Conservation (phyloP, 106 monocot genomes). For the Dioscorea zingiberensis region DNA sequence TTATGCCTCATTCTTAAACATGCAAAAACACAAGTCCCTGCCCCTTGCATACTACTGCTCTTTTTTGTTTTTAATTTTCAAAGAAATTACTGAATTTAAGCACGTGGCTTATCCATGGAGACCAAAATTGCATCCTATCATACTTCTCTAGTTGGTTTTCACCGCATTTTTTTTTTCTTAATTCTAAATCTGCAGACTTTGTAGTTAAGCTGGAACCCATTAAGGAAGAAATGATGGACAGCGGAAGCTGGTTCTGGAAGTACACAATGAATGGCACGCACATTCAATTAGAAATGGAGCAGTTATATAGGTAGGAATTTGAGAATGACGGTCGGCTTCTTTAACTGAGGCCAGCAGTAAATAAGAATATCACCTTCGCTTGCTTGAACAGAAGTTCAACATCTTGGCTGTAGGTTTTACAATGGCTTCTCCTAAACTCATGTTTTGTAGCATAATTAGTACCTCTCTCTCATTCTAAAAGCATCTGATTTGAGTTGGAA, state of each 20-base stretch:
- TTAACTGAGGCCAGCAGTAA: neutral
- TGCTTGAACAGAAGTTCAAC: slow-evolving; percentile 14
- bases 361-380: neutral
- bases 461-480: too few species aligned
- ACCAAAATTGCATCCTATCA: too few species aligned
- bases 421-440: neutral
- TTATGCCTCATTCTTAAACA: too few species aligned
- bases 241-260: slow-evolving; percentile 87
- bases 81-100: too few species aligned
- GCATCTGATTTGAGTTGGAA: too few species aligned
- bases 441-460: too few species aligned
- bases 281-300: slow-evolving; percentile 62
- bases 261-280: slow-evolving; percentile 52
- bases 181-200: slow-evolving; percentile 12
- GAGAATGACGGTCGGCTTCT: slow-evolving; percentile 1
- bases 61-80: too few species aligned
- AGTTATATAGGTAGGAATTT: slow-evolving; percentile 20
- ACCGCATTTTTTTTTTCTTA: too few species aligned
- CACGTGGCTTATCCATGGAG: too few species aligned
- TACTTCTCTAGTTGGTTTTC: too few species aligned
- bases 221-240: slow-evolving; percentile 51
- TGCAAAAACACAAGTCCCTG: too few species aligned
- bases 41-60: too few species aligned
- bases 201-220: slow-evolving; percentile 50
- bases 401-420: neutral